A percentile compares a stretch with the other conserved stretches of the same genome.
phyloP scores from a whole-genome alignment of 176 grass and related monocot species.

The Pontederia crassipes region DNA sequence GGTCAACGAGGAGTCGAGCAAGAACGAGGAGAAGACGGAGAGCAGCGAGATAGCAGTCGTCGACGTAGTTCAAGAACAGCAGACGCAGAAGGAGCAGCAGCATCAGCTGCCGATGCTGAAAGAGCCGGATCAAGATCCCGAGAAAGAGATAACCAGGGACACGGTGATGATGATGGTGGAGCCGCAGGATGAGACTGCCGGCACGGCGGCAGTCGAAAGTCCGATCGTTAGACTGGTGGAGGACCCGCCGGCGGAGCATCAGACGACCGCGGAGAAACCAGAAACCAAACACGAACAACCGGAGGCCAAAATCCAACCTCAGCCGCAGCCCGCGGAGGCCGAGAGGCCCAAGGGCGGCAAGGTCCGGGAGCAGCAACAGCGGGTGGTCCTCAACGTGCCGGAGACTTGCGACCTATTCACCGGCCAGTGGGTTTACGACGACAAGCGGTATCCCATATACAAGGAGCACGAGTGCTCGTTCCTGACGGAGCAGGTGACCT shows the following conservation, averaged over 20 bases:
- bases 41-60: background rate
- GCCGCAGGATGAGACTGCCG: background rate
- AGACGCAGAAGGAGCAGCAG: background rate
- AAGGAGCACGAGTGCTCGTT: slow-evolving; percentile 53
- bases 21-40: background rate
- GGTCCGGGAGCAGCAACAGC: slow-evolving; percentile 19
- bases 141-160: background rate
- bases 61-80: background rate
- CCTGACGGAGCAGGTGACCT: slow-evolving; percentile 63
- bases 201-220: background rate
- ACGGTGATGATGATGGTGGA: background rate
- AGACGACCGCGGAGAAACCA: background rate
- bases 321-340: background rate
- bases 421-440: slow-evolving; percentile 72
- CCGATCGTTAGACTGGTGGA: background rate
- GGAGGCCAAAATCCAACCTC: background rate
- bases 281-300: background rate
- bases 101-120: background rate
- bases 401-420: slow-evolving; percentile 46
- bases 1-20: background rate
- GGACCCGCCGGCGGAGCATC: background rate
- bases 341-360: slow-evolving; percentile 37
- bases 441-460: slow-evolving; percentile 41
- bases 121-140: background rate
- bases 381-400: slow-evolving; percentile 35